A percentile compares a stretch with the other conserved stretches of the same genome.
phyloP scores from a whole-genome alignment of 306 rosid genomes.

The Cicer pinnatifidum region DNA sequence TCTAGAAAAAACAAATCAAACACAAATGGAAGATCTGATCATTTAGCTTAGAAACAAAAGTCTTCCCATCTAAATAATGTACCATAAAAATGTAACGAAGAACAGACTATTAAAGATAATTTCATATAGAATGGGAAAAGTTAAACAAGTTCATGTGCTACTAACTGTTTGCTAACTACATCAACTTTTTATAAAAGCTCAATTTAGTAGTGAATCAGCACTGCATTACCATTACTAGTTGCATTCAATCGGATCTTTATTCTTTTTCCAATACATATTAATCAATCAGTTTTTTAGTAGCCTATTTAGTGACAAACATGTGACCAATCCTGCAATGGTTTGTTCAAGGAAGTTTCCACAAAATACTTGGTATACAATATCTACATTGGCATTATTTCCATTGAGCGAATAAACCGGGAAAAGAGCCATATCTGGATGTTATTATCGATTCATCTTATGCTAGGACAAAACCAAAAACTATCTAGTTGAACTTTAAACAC shows the following conservation, averaged over 20 bases:
- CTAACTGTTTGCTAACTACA: conserved; percentile 32
- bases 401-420: background rate
- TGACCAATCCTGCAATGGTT: conserved; percentile 30
- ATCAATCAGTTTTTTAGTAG: conserved; percentile 23
- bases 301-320: conserved; percentile 29
- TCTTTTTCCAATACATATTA: background rate
- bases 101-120: conserved; percentile 9
- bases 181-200: conserved; percentile 37
- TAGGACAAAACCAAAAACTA: conserved; percentile 1
- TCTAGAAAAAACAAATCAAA: conserved; percentile 28
- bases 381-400: conserved; percentile 4
- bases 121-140: conserved; percentile 9
- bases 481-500: conserved; percentile 5
- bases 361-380: conserved; percentile 1
- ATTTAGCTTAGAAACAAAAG: conserved; percentile 30
- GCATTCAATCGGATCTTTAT: conserved; percentile 23
- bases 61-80: conserved; percentile 29
- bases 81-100: background rate
- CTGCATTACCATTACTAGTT: conserved; percentile 28
- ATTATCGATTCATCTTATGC: conserved; percentile 14
- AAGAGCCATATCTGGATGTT: conserved; percentile 1
- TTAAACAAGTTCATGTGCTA: conserved; percentile 19
- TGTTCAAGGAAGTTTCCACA: conserved; percentile 1
- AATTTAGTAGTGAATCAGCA: conserved; percentile 1
- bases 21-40: conserved; percentile 14